These are phyloP conservation scores for Daldinia sp. DNA, from an alignment of 2,329 filamentous ascomycete species.

Conservation along the genomic window DNA sequence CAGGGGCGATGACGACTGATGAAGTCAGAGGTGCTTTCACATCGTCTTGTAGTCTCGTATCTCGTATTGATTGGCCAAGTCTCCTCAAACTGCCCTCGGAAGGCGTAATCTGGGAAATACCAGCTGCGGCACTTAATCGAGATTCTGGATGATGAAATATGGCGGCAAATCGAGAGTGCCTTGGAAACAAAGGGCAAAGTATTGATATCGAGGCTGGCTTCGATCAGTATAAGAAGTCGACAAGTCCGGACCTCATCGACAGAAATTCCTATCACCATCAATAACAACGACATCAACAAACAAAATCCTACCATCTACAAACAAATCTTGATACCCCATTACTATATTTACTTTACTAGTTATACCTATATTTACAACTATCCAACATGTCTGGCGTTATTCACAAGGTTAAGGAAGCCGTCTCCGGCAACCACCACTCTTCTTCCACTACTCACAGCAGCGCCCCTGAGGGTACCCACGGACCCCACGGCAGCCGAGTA, in stretches of 20 bases:
- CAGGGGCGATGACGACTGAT: constrained; percentile 41
- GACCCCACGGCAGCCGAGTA: constrained; percentile 46
- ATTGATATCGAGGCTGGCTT: constrained; percentile 6
- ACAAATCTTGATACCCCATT: constrained; percentile 20
- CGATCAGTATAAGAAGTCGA: constrained; percentile 31
- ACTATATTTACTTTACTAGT: constrained; percentile 1
- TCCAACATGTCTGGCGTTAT: constrained; percentile 67
- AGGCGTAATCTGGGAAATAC: constrained; percentile 23
- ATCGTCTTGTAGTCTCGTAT: constrained; percentile 5
- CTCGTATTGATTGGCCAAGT: constrained; percentile 29
- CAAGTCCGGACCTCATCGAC: constrained; percentile 1
- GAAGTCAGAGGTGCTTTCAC: constrained; percentile 39
- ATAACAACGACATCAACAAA: constrained; percentile 6
- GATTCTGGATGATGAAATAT: constrained; percentile 41
- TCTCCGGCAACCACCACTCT: constrained; percentile 57
- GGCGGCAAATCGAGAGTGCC: constrained; percentile 23
- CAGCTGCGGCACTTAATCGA: constrained; percentile 32
- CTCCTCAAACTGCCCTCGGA: constrained; percentile 15
- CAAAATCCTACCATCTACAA: constrained; percentile 19
- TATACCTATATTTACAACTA: constrained; percentile 23
- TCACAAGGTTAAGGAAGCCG: constrained; percentile 71
- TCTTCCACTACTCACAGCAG: constrained; percentile 43
- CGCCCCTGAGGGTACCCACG: constrained; percentile 51
- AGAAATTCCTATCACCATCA: neutral
- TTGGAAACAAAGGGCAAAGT: constrained; percentile 20